Percentiles rank a stretch among this genome's conserved stretches.
Evolutionary conservation across 495 filamentous ascomycete genomes (phyloP).

Genomic region (Aspergillus homomorphus): DNA sequence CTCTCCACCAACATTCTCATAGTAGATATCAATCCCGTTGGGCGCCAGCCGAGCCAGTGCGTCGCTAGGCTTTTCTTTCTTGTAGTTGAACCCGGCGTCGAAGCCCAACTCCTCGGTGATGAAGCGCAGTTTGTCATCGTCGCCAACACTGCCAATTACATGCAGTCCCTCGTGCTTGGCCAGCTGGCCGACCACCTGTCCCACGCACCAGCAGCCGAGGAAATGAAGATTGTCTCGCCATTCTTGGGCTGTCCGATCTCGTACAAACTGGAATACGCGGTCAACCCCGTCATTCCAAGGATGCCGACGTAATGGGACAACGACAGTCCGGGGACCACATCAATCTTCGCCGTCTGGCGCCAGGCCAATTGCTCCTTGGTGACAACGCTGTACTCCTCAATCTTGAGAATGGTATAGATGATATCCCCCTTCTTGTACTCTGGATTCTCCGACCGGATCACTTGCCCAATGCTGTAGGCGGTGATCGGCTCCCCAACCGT

Average conservation of each 20-base stretch:
- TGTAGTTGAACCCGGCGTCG: slow-evolving; percentile 2
- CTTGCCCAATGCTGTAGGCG: slow-evolving; percentile 47
- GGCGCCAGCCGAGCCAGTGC: slow-evolving; percentile 3
- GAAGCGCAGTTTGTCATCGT: background rate
- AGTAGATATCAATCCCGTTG: slow-evolving; percentile 53
- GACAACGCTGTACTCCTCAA: slow-evolving; percentile 48
- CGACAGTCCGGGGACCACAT: background rate
- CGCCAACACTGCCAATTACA: slow-evolving; percentile 9
- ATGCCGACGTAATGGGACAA: slow-evolving; percentile 6
- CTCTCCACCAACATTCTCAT: slow-evolving; percentile 61
- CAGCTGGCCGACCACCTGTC: slow-evolving; percentile 10
- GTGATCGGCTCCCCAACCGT: slow-evolving; percentile 46
- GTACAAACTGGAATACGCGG: slow-evolving; percentile 6
- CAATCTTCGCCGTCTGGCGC: background rate
- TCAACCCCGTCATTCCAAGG: slow-evolving; percentile 9
- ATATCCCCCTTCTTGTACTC: slow-evolving; percentile 55
- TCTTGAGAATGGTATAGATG: slow-evolving; percentile 44
- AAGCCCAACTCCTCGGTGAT: slow-evolving; percentile 5
- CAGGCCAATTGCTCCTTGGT: background rate
- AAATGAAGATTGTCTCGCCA: slow-evolving; percentile 9
- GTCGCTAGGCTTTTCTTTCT: background rate
- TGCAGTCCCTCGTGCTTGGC: slow-evolving; percentile 1
- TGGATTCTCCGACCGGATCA: slow-evolving; percentile 52
- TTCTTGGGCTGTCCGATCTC: background rate
- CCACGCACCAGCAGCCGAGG: slow-evolving; percentile 8